Base-by-base conservation (phyloP, 2,329 filamentous ascomycete species). In the Drechslera avenae region DNA sequence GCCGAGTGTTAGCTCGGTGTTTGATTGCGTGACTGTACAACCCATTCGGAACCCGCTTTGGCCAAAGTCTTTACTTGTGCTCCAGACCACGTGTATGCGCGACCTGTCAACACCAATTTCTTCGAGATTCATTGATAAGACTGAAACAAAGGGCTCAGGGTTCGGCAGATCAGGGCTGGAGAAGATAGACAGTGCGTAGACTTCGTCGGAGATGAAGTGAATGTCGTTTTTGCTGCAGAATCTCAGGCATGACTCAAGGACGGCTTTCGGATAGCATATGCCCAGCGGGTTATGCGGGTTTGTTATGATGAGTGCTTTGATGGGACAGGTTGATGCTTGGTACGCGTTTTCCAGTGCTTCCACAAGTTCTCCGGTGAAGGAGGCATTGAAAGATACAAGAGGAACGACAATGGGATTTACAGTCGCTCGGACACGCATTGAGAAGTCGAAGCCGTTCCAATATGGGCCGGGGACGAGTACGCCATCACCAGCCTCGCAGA, bases 251-350 rank as follows among this genome's bases (percentile, higher is more conserved):
- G 31, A 63, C 6, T 60, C 55, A 0, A 75, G 18, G 0, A 62
- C 59, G 0, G 39, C 33, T 18, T 23, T 39, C 0, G 69, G 46
- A 48, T 74, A 75, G 53, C 64, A 61, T 39, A 57, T 48, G 8
- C 60, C 64, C 8, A 76, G 59, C n/a, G 77, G 77, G 51, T 79
- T 79, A 57, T 79, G 73, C 13, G 76, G 75, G 47, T 78, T 76
- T 13, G 69, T 73, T 19, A 81, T 54, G 44, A 81, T 52, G 10
- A 81, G 39, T 1, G 74, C 77, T 34, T 60, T 60, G 36, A 59
- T 46, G 21, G 21, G 21, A 23, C 21, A 23, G 21, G 0, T 49
- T 54, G 34, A 48, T 56, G 17, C 35, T 39, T 9, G 21, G 21
- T 23, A 23, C 21, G 55, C 53, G 14, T 33, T 46, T 16, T 56